Base-by-base conservation (phyloP, 129 eudicot species). In the Flaveria brownii region DNA sequence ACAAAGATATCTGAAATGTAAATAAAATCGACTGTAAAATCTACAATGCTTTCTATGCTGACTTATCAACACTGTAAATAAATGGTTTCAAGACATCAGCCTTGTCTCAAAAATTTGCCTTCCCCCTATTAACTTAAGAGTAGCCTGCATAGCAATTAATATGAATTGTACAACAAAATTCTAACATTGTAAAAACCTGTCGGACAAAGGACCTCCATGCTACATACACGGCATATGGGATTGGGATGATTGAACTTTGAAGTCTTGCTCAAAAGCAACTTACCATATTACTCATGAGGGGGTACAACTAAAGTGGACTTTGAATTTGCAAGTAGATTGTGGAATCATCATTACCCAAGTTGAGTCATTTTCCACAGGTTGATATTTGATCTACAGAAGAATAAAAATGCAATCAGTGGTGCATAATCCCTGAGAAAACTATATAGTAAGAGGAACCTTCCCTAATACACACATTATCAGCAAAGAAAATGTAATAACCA, bases 261-360 rank as follows among this genome's bases (percentile, higher is more conserved):
- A 8, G 63, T 47, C n/a, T 17, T 11, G 42, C 23, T 41, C 4
- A 62, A 14, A 57, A 26, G 14, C 56, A 77, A 81, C 84, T 76
- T 84, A 83, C 90, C 90, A 88, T 88, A 76, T 60, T 85, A 78
- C 61, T 82, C 86, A 63, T 68, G 54, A 54, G 20, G 77, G 46
- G 64, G 22, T 64, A 73, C 59, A 42, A 36, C 60, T 69, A 50
- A 64, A 52, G 51, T 39, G 41, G 46, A 78, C 77, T 51, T 55
- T 63, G 69, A 55, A 52, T 78, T 71, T 68, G 65, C 73, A 76
- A 17, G 54, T 73, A 60, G 72, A 75, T 71, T 71, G 72, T 36
- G 15, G 65, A 77, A 77, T 59, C 87, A 82, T 75, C 57, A 63
- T 59, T 33, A 41, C 54, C 28, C 73, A 36, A 33, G 55, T 56